Percentiles rank a stretch among this genome's conserved stretches.
These are phyloP conservation scores for Pichia terricola DNA, from an alignment of 1,139 yeast genomes.

Conservation along the genomic window DNA sequence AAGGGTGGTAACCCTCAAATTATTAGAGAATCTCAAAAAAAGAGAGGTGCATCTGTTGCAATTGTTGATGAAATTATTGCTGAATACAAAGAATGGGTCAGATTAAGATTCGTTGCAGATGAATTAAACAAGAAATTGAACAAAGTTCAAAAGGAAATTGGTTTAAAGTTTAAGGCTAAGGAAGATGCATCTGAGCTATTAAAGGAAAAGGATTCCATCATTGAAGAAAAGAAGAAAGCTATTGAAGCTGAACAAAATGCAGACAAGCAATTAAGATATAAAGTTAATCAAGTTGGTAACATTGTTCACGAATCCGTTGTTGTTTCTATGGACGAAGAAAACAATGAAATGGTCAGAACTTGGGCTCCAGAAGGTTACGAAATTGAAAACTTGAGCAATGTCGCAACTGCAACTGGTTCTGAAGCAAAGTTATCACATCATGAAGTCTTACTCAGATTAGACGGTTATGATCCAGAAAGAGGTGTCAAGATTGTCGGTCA, in stretches of 20 bases:
- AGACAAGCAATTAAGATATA: slow-evolving; percentile 61
- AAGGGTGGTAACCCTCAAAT: slow-evolving; percentile 93
- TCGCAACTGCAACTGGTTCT: slow-evolving; percentile 65
- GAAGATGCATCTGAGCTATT: slow-evolving; percentile 85
- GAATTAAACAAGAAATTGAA: slow-evolving; percentile 80
- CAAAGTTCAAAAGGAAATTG: slow-evolving; percentile 86
- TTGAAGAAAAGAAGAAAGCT: slow-evolving; percentile 58
- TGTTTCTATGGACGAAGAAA: slow-evolving; percentile 77
- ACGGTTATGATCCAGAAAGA: slow-evolving; percentile 98
- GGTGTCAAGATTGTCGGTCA: slow-evolving; percentile 98
- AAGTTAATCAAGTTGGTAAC: slow-evolving; percentile 88
- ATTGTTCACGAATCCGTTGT: slow-evolving; percentile 88
- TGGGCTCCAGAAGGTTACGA: slow-evolving; percentile 70
- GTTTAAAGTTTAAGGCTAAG: slow-evolving; percentile 83
- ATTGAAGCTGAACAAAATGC: slow-evolving; percentile 67
- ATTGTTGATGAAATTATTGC: slow-evolving; percentile 88
- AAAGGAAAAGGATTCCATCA: slow-evolving; percentile 68
- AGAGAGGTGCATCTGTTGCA: slow-evolving; percentile 92
- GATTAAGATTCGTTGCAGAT: slow-evolving; percentile 84
- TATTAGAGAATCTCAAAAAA: slow-evolving; percentile 80
- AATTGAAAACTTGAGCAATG: slow-evolving; percentile 44
- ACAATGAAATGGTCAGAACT: slow-evolving; percentile 76
- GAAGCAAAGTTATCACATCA: slow-evolving; percentile 88
- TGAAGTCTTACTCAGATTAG: slow-evolving; percentile 85
- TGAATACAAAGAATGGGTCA: slow-evolving; percentile 89